A percentile compares a stretch with the other conserved stretches of the same genome.
These are phyloP conservation scores for Glarea lozoyensis DNA, from an alignment of 495 filamentous ascomycete species.

Conservation along the genomic window DNA sequence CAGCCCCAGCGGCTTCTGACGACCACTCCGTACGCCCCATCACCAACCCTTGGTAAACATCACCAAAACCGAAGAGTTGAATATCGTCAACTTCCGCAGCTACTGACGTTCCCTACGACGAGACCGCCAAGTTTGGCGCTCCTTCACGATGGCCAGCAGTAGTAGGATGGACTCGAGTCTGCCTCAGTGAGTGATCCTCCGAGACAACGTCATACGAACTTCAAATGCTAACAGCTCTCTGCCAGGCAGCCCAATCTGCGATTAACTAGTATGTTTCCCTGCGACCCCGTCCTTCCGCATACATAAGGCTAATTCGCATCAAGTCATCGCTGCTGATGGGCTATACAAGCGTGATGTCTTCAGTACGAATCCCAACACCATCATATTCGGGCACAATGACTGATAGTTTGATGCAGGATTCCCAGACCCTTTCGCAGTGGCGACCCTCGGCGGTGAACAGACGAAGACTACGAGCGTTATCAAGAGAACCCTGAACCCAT, in stretches of 20 bases:
- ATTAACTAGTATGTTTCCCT: slow-evolving; percentile 48
- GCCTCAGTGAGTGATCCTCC: slow-evolving; percentile 39
- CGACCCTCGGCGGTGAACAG: slow-evolving; percentile 92
- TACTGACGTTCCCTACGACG: slow-evolving; percentile 13
- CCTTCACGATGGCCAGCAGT: slow-evolving; percentile 30
- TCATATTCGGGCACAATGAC: slow-evolving; percentile 6
- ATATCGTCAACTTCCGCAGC: slow-evolving; percentile 28
- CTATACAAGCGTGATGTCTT: slow-evolving; percentile 99
- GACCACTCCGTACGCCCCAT: slow-evolving; percentile 9
- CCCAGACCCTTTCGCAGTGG: slow-evolving; percentile 95
- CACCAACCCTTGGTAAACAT: too few relatives aligned
- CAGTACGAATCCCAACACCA: slow-evolving; percentile 49
- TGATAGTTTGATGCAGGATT: slow-evolving; percentile 55
- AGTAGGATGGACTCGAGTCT: slow-evolving; percentile 49
- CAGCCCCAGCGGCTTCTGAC: slow-evolving; percentile 16
- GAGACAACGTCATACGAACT: not conserved
- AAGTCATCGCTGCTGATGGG: slow-evolving; percentile 97
- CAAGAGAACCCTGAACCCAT: slow-evolving; percentile 94
- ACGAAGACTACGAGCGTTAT: slow-evolving; percentile 92
- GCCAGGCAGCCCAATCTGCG: slow-evolving; percentile 51
- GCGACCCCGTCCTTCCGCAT: slow-evolving; percentile 11
- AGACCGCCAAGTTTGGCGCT: slow-evolving; percentile 20
- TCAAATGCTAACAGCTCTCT: slow-evolving; percentile 12
- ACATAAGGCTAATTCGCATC: slow-evolving; percentile 15
- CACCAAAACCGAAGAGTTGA: too few relatives aligned